Percentiles rank a stretch among this genome's conserved stretches.
Conservation (phyloP, 371 early-diverging fungal genomes). For the Phascolomyces articulosus region DNA sequence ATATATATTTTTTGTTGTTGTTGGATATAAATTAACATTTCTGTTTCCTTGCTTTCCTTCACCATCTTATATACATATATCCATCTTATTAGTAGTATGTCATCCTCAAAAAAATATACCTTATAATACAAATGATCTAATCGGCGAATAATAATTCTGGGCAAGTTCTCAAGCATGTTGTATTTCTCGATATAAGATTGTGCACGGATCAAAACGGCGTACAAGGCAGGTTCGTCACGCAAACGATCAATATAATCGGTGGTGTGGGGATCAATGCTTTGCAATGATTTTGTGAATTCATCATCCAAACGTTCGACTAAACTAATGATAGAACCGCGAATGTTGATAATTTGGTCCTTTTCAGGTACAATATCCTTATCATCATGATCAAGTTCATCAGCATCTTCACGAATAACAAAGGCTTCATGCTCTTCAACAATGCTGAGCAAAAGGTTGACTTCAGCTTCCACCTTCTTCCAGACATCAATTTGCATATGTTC, state of each 20-base stretch:
- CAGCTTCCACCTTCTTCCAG: constrained; percentile 81
- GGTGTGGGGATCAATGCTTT: constrained; percentile 95
- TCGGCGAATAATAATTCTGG: constrained; percentile 82
- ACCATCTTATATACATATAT: too few species aligned
- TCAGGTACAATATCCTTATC: constrained; percentile 68
- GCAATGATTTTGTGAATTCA: constrained; percentile 94
- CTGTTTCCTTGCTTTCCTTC: too few species aligned
- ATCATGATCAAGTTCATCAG: constrained; percentile 67
- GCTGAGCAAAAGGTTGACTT: constrained; percentile 74
- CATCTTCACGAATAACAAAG: constrained; percentile 67
- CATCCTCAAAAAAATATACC: constrained; percentile 39
- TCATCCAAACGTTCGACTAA: constrained; percentile 95
- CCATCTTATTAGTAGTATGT: not conserved
- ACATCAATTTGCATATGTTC: constrained; percentile 75
- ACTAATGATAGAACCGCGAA: constrained; percentile 88
- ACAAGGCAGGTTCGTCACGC: constrained; percentile 87
- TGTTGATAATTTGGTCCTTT: constrained; percentile 53
- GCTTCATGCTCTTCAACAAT: constrained; percentile 73
- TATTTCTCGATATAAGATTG: constrained; percentile 78
- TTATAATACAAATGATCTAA: constrained; percentile 97
- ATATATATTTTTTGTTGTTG: not conserved
- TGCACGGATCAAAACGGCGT: constrained; percentile 86
- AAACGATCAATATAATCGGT: constrained; percentile 95
- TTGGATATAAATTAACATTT: too few species aligned
- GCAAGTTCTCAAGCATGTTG: constrained; percentile 62